phyloP scores from a whole-genome alignment of 176 grass and related monocot genomes.

The Triticum dicoccoides region DNA sequence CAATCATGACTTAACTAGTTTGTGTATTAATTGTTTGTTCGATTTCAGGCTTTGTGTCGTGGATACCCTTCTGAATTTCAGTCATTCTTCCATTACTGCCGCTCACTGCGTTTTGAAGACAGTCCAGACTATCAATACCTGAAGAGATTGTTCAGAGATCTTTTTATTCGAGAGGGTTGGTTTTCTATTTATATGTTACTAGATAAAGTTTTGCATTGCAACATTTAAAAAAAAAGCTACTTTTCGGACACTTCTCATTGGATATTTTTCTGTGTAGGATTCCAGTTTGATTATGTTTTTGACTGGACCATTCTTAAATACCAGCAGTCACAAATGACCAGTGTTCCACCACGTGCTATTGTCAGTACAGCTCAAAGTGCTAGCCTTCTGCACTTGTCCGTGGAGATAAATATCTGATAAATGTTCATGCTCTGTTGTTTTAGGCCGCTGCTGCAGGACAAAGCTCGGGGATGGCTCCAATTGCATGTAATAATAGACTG shows the following conservation, averaged over 20 bases:
- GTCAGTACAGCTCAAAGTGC: conserved; percentile 49
- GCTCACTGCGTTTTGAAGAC: conserved; percentile 87
- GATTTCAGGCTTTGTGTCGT: background rate
- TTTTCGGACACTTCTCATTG: conserved; percentile 8
- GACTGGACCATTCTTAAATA: conserved; percentile 82
- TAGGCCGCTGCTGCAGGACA: conserved; percentile 53
- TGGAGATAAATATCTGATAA: background rate
- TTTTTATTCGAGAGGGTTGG: conserved; percentile 77
- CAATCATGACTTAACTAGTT: background rate
- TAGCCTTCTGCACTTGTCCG: background rate
- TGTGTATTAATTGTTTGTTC: background rate
- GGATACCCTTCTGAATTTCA: conserved; percentile 52
- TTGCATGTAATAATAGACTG: conserved; percentile 45
- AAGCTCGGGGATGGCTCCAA: conserved; percentile 67
- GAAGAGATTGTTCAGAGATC: conserved; percentile 75
- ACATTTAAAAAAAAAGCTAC: background rate
- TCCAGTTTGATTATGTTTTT: conserved; percentile 82
- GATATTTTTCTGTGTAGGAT: conserved; percentile 44
- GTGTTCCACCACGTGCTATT: conserved; percentile 58
- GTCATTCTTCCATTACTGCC: conserved; percentile 84
- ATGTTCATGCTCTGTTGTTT: conserved; percentile 18
- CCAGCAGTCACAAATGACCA: conserved; percentile 82
- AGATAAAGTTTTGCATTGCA: background rate
- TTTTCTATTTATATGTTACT: background rate
- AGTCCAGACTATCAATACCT: conserved; percentile 85